Base-by-base conservation (phyloP, 495 filamentous ascomycete species). In the Immersiella caudata region DNA sequence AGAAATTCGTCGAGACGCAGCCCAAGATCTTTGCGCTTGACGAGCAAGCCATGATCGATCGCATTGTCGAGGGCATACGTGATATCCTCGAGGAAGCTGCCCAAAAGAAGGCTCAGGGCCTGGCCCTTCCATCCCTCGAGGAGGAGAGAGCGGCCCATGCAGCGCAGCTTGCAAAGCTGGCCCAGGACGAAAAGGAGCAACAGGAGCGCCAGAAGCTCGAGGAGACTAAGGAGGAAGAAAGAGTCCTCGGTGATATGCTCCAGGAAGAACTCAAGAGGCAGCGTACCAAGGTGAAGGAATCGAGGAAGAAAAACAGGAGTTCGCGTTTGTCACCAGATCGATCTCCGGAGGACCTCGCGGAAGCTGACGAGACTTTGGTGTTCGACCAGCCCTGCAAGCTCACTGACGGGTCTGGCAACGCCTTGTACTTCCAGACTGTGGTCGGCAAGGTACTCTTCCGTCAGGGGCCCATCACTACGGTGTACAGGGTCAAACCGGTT, bases 21-120 rank as follows among this genome's bases (percentile, higher is more conserved):
- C 90, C 92, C 3, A 92, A 87, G 68, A 80, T 87, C 27, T 82
- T 94, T 11, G 80, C 81, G 6, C 68, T 70, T 33, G 79, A 75
- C 56, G 81, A 83, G 35, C 70, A 93, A 20, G 91, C 90, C 2
- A 97, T 99, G 94, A 92, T 99, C 14, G 89, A 91, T 76, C 91
- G 93, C 65, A 84, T 99, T 46, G 91, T 92, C 9, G 86, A 90
- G 58, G 87, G 89, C 6, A 88, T 97, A 54, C 89, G 92, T 66
- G 95, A 98, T 68, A 87, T 94, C 20, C 81, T 99, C 21, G 93
- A 98, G 74, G 92, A 96, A 78, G 92, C 91, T 21, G 90, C 92
- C 9, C 83, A 90, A 70, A 86, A 87, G 27, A 89, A 88, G 67
- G 90, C 88, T 54, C 85, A 89, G 58, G 87, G 90, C 18, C 82